Evolutionary conservation across 179 eudicot species (phyloP), one percentile per base, ranked within the genome.

Genomic region (Beta lomatogona): DNA sequence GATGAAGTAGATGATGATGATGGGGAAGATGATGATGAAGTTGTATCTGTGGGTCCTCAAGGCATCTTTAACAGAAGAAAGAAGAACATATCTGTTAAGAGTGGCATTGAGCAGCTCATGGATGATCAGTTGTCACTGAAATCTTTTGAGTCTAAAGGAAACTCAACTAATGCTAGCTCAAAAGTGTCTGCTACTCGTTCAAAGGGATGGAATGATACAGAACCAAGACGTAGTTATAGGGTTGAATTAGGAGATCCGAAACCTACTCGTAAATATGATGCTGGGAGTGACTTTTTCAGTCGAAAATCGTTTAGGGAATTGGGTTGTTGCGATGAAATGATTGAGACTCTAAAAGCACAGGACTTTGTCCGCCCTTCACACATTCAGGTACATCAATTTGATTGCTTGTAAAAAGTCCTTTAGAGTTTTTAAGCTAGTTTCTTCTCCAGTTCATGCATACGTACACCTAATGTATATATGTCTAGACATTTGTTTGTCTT

Each of bases 261-360:
- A 80, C 66, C 78, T 59, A 84, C 74, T 66, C 71, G 72, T 71
- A 91, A 88, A 63, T 84, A 82, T 63, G 75, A 91, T 82, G 82
- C 88, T 70, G 85, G 86, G 71, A 78, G 78, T 75, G 91, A 90
- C 21, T 94, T 96, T 82, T 96, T 91, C 66, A 96, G 98, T 83
- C 79, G 87, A 84, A 94, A 94, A 77, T 84, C 92, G 15, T 94
- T 96, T 70, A 86, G 77, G 80, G 97, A 92, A 54, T 46, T 89
- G 83, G 92, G 96, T 7, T 96, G 96, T 85, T 83, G 83, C 76
- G 92, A 90, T 46, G 86, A 87, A 53, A 80, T 96, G 87, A 79
- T 94, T 21, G 91, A 91, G 73, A 85, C 92, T 75, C 78, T 96
- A 60, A 91, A 77, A 86, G 85, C 75, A 25, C 92, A 87, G 87